Evolutionary conservation across 2,329 filamentous ascomycete species (phyloP), one percentile per base, ranked within the genome.

Genomic region (Phialophora chinensis): DNA sequence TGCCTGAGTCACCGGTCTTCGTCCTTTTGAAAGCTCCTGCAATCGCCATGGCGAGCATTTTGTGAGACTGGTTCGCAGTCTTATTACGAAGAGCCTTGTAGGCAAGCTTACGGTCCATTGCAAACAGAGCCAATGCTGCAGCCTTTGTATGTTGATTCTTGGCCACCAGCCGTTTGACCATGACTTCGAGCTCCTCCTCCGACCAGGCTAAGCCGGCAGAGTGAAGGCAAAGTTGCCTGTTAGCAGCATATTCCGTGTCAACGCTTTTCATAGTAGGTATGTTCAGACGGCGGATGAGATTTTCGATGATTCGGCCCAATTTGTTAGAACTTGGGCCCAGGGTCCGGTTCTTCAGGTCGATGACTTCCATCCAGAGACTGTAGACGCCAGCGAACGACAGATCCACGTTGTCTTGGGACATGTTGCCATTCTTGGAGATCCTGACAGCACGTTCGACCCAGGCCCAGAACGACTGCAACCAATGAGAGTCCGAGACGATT

Each of bases 301-400:
- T 81, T 55, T 81, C 76, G 5, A 89, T 81, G 7, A 83, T 75
- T 50, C 78, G 75, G 27, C 73, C 72, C 14, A 63, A 44, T 27
- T 66, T 65, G 25, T 63, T 57, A 29, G 66, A 65, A 38, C 54
- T 62, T 20, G 66, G 66, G 12, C 70, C 70, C 17, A 70, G 56
- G n/a, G 49, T 68, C 31, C 66, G 63, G 27, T 66, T 65, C 33
- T 66, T 66, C 25, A 67, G 35, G 50, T 84, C 83, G 27, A 88
- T 75, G 53, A 84, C 83, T 70, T 85, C 84, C 57, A 81, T 83
- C 86, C 86, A 89, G 14, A 89, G 80, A 47, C 81, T 82, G 67
- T 80, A 81, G 11, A 90, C 81, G 1, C 87, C 87, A 23, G 89
- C 74, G 72, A 86, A 89, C 71, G 85, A 87, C 60, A 89, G 75